phyloP scores from a whole-genome alignment of 2,329 filamentous ascomycete genomes.

The Venturia asperata region DNA sequence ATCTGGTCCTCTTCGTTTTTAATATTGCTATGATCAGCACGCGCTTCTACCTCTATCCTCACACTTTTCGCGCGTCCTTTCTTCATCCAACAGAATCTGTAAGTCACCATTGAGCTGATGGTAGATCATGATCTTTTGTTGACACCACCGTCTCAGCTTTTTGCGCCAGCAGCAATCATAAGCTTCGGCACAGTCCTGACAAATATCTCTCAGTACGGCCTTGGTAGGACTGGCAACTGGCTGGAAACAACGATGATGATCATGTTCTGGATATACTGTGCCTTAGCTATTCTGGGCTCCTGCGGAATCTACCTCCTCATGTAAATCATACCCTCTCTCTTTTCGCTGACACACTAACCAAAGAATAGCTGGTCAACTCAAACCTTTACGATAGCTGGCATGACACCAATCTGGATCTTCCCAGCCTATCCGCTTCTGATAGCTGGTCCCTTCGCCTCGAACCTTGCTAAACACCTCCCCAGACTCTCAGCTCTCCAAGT shows the following conservation, averaged over 20 bases:
- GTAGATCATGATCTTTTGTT: too few relatives aligned
- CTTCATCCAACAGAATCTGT: conserved; percentile 65
- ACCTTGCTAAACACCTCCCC: conserved; percentile 44
- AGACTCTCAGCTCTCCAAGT: conserved; percentile 43
- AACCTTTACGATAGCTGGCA: conserved; percentile 66
- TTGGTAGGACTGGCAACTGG: conserved; percentile 48
- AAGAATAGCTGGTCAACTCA: conserved; percentile 52
- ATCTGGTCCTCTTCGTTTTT: conserved; percentile 58
- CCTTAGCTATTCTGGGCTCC: conserved; percentile 59
- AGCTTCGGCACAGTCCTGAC: conserved; percentile 43
- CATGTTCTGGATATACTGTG: conserved; percentile 68
- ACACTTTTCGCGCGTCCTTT: conserved; percentile 64
- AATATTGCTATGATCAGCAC: conserved; percentile 60
- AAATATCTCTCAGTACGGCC: conserved; percentile 70
- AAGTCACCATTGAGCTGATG: conserved; percentile 32
- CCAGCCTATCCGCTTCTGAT: conserved; percentile 76
- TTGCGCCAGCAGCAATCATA: conserved; percentile 16
- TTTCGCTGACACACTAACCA: conserved; percentile 3
- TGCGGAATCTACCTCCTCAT: conserved; percentile 67
- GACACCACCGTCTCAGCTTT: conserved; percentile 27
- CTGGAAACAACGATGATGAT: conserved; percentile 51
- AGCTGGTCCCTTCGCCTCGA: conserved; percentile 64
- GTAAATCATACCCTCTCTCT: conserved; percentile 44
- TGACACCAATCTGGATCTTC: conserved; percentile 87
- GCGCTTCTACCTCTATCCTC: conserved; percentile 63